Evolutionary conservation across 1,284 basidiomycete genomes (phyloP), one percentile per base, ranked within the genome.

Genomic region (Heterobasidion irregulare): DNA sequence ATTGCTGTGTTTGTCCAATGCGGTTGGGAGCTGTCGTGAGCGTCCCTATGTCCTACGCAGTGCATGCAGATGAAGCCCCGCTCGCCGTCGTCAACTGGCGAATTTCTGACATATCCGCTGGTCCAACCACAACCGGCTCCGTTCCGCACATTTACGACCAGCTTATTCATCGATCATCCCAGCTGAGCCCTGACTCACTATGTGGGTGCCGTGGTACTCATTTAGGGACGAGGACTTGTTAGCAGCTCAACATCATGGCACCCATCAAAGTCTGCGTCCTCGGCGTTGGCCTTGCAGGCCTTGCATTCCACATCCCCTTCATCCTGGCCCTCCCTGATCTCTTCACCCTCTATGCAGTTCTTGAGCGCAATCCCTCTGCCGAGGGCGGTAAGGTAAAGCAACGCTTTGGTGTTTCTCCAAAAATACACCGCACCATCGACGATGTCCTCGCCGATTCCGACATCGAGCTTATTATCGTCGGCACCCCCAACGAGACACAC

Each of bases 401-500:
- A 18, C 74, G 82, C 33, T 88, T 87, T 60, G 82, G 82, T 4
- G 71, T 80, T n/a, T 65, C 74, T 13, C 71, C 74, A 47, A 81
- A 75, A 61, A 79, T 88, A 56, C 73, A 86, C 64, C 70, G 70
- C 47, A 75, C 75, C 2, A 63, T 86, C 50, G 78, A 84, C 8
- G 70, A 77, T 16, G 83, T 85, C 15, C 66, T 86, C 16, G 68
- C 66, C 13, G 86, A 89, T 63, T 66, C 73, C 0, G 75, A 84
- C 53, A 71, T 89, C 47, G 85, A 89, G 62, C 75, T 89, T 15
- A 72, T 88, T 53, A 79, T 93, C 56, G 73, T 94, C 50, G 82
- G 79, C 44, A 92, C 89, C 0, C 90, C 91, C 1, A 94, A 86
- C 64, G 75, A 84, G 50, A 92, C 91, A 0, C 92, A 94, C 68